Base-by-base conservation (phyloP, 2,329 filamentous ascomycete species). In the Apiospora aurea region DNA sequence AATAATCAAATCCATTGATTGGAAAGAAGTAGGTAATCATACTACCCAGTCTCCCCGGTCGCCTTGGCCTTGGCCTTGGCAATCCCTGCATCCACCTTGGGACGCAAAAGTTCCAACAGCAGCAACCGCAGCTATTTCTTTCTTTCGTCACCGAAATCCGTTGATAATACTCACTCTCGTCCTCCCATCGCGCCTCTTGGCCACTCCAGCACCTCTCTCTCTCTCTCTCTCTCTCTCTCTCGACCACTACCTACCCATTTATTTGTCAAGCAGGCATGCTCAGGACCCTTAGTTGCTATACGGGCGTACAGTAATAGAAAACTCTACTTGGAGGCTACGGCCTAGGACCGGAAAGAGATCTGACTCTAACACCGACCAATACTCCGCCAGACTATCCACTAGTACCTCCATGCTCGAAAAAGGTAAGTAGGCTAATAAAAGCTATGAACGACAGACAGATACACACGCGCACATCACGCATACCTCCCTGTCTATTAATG, bases 401-500 rank as follows among this genome's bases (percentile, higher is more conserved):
- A 64, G 57, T 64, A 38, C 34, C 29, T 64, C 57, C 57, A 64
- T 64, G 57, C 38, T 29, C 38, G 51, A 61, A 64, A 64, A 64
- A 41, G 57, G 57, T 64, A 64, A 64, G 57, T 41, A 61, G 53
- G 29, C 21, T 61, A 41, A 64, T 64, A 64, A 64, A 64, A 64
- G 57, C 34, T 34, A 41, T 64, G 57, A 64, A 64, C 57, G 34
- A 64, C 46, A 61, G 53, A 61, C 51, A 61, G 53, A 61, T 61
- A 61, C 53, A 61, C 53, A 53, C 49, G 49, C 49, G 49, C 53
- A 61, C 53, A 61, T 53, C 53, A 61, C 57, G 57, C 29, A 64
- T 64, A 38, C 57, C 57, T 64, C 57, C 57, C 34, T 64, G 57
- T 64, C 57, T 64, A 64, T 64, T 64, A 64, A 64, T 64, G 57